Percentiles rank a stretch among this genome's conserved stretches.
These are phyloP conservation scores for Skeletonema marinoi DNA, from an alignment of 108 stramenopile genomes.

Conservation along the genomic window DNA sequence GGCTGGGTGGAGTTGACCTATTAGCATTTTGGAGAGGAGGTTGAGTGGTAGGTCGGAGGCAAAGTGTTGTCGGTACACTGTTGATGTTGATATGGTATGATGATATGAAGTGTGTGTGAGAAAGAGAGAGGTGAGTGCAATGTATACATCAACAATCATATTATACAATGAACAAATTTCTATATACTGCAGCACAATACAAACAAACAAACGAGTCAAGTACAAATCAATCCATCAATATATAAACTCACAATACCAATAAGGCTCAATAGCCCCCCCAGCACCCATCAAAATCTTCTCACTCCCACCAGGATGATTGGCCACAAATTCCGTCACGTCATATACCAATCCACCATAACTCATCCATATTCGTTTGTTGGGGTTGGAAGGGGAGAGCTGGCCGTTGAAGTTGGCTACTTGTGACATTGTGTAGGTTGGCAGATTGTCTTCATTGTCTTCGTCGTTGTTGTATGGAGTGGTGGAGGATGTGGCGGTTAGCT, in stretches of 20 bases:
- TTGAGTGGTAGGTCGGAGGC: slow-evolving; percentile 79
- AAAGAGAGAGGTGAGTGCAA: background rate
- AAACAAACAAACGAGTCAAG: background rate
- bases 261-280: slow-evolving; percentile 61
- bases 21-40: slow-evolving; percentile 79
- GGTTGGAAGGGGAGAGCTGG: background rate
- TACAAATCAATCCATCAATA: too few relatives aligned
- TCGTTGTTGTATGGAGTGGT: background rate
- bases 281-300: slow-evolving; percentile 91
- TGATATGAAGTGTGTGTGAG: background rate
- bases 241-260: slow-evolving; percentile 39
- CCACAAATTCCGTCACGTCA: slow-evolving; percentile 95
- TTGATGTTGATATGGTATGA: background rate
- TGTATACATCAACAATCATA: background rate
- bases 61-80: slow-evolving; percentile 85
- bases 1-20: slow-evolving; percentile 64
- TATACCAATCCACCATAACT: slow-evolving; percentile 91
- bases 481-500: too few relatives aligned
- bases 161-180: too few relatives aligned
- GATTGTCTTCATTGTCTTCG: slow-evolving; percentile 1
- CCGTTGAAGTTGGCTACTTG: slow-evolving; percentile 70
- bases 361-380: slow-evolving; percentile 85
- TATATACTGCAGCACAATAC: too few relatives aligned
- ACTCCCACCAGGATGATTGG: slow-evolving; percentile 86
- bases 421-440: slow-evolving; percentile 63